phyloP scores from a whole-genome alignment of 768 basidiomycete genomes.

The Porphyrellus cyaneotinctus region DNA sequence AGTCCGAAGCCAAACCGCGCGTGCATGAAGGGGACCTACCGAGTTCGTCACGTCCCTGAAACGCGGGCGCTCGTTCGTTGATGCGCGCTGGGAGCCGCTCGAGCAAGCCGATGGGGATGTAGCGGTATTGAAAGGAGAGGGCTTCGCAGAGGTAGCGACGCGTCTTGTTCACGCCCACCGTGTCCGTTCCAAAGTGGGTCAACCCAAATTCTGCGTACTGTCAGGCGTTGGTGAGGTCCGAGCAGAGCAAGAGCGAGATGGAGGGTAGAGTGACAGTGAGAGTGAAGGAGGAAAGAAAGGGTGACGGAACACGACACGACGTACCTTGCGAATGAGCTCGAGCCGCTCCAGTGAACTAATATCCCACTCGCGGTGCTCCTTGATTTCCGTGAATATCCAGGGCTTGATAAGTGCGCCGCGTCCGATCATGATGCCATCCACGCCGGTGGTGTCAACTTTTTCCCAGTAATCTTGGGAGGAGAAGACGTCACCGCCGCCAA shows the following conservation, averaged over 20 bases:
- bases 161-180: conserved; percentile 84
- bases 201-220: conserved; percentile 88
- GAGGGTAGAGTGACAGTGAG: background rate
- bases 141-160: conserved; percentile 94
- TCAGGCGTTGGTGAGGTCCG: no score
- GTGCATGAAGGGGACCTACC: conserved; percentile 45
- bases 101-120: conserved; percentile 89
- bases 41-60: conserved; percentile 82
- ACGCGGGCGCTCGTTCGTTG: conserved; percentile 89
- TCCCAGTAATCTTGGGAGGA: conserved; percentile 81
- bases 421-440: conserved; percentile 94
- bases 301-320: conserved; percentile 12
- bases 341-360: conserved; percentile 82
- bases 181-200: conserved; percentile 83
- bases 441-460: conserved; percentile 71
- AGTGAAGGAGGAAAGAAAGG: background rate
- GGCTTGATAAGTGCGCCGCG: conserved; percentile 95
- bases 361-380: conserved; percentile 91
- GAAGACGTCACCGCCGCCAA: conserved; percentile 95
- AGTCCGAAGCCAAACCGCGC: background rate
- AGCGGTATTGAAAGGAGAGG: conserved; percentile 94
- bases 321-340: conserved; percentile 70
- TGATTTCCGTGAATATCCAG: conserved; percentile 94
- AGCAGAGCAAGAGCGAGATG: no score
- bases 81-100: conserved; percentile 76